These are phyloP conservation scores for Magnolia sinica DNA, from an alignment of 164 flowering plant genomes.

Conservation along the genomic window DNA sequence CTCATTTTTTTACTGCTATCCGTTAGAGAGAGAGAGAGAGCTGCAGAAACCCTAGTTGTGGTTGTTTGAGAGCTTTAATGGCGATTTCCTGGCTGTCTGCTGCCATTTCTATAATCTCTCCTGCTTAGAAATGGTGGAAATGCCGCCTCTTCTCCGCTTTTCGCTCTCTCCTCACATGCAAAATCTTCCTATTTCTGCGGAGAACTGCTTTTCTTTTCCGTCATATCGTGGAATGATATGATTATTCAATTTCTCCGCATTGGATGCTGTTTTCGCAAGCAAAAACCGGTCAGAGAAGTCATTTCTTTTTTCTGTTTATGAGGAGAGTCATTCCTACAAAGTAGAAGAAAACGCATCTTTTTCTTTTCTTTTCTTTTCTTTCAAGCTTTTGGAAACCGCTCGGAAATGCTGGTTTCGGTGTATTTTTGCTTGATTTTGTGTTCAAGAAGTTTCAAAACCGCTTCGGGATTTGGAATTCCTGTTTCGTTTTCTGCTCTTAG, in stretches of 20 bases:
- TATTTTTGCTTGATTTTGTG: background rate
- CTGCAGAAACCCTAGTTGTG: background rate
- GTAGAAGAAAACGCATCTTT: background rate
- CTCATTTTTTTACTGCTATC: background rate
- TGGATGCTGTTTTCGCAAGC: background rate
- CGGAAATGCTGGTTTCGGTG: background rate
- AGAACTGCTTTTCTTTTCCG: background rate
- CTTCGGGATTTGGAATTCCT: background rate
- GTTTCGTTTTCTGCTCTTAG: background rate
- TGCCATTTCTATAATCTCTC: background rate
- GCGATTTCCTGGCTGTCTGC: background rate
- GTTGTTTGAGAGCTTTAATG: background rate
- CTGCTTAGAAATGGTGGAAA: slow-evolving; percentile 6
- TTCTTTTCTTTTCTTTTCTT: too few relatives aligned
- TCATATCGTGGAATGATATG: background rate
- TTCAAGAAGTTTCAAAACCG: background rate
- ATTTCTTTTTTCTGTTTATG: background rate
- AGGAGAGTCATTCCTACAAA: background rate
- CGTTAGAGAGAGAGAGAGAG: background rate
- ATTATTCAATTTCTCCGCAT: slow-evolving; percentile 5
- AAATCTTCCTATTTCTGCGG: background rate
- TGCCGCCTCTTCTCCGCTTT: background rate
- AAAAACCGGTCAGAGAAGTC: background rate
- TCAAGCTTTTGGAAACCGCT: background rate
- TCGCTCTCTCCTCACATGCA: slow-evolving; percentile 11